Base-by-base conservation (phyloP, 352 stramenopile genomes). In the Phytophthora brassicae region DNA sequence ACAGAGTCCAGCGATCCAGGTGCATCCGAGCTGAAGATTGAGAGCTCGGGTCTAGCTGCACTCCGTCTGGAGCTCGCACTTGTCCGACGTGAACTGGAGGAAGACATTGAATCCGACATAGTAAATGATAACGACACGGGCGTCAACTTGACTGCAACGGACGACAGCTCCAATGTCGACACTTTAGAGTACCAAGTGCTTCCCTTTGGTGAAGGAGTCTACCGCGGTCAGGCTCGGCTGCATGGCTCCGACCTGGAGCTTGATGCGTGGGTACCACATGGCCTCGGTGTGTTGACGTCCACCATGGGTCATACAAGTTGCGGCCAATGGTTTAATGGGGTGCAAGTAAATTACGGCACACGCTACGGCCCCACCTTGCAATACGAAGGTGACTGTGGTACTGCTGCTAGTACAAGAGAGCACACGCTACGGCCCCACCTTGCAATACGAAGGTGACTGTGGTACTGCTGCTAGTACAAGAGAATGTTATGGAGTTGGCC, bases 281-380 rank as follows among this genome's bases (percentile, higher is more conserved):
- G 79, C 1, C 72, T 68, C 42, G 79, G 79, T 16, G 70, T 86
- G 17, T 62, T 73, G 48, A 79, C 65, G 16, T 72, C 58, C 23
- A 22, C 38, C 16, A 60, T 61, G 20, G 73, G 70, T 7, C 60
- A 69, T 36, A 66, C 50, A 19, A 61, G 67, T 12, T 70, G 73
- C 28, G 79, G 77, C 0, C 48, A 74, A 63, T 89, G 77, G 77
- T 1, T 38, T 2, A 44, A 77, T 17, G 79, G 79, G 17, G 65
- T 53, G 11, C 77, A 82, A 56, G 50, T 60, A 17, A 44, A 39
- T 12, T 38, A 79, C 12, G 79, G 76, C 19, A 72, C 66, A n/a
- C 61, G 79, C 13, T 73, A 76, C 38, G 71, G 61, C 41, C 66
- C 60, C 6, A 57, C 77, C 12, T 47, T 85, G 22, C 36, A 52